phyloP scores from a whole-genome alignment of 208 protist genomes.

The Leptomonas pyrrhocoris region DNA sequence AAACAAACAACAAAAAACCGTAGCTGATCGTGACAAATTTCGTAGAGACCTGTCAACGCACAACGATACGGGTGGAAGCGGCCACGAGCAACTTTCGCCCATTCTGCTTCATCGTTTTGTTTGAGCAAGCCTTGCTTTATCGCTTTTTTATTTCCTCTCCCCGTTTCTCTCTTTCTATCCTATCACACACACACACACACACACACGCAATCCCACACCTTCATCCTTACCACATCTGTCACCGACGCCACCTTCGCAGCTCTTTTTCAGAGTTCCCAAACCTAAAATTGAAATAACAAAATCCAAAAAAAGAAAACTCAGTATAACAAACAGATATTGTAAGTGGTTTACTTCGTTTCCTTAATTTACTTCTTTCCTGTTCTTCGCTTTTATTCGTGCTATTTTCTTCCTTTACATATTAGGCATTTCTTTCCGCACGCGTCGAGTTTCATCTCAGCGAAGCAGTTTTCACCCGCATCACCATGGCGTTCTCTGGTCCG shows the following conservation, averaged over 20 bases:
- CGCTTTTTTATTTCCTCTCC: too few relatives aligned
- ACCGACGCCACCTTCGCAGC: slow-evolving; percentile 1
- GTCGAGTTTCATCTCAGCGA: not conserved
- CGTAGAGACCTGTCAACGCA: too few relatives aligned
- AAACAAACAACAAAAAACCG: too few relatives aligned
- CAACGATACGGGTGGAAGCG: too few relatives aligned
- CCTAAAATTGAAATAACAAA: slow-evolving; percentile 54
- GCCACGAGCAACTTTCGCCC: too few relatives aligned
- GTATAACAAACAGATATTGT: slow-evolving; percentile 35
- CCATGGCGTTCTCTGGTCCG: slow-evolving; percentile 67
- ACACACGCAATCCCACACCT: too few relatives aligned
- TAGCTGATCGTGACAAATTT: too few relatives aligned
- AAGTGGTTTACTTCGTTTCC: slow-evolving; percentile 26
- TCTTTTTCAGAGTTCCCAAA: slow-evolving; percentile 34
- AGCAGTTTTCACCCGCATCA: slow-evolving; percentile 1
- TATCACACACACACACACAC: too few relatives aligned
- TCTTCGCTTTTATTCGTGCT: slow-evolving; percentile 6
- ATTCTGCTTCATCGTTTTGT: too few relatives aligned
- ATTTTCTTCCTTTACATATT: slow-evolving; percentile 19
- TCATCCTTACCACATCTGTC: not conserved
- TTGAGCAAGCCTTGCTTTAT: too few relatives aligned
- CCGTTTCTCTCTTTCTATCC: too few relatives aligned
- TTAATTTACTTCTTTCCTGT: slow-evolving; percentile 4
- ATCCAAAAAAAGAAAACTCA: slow-evolving; percentile 44
- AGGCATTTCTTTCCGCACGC: not conserved